Percentiles rank a stretch among this genome's conserved stretches.
phyloP scores from a whole-genome alignment of 805 yeast genomes.

The Ogataea pini region DNA sequence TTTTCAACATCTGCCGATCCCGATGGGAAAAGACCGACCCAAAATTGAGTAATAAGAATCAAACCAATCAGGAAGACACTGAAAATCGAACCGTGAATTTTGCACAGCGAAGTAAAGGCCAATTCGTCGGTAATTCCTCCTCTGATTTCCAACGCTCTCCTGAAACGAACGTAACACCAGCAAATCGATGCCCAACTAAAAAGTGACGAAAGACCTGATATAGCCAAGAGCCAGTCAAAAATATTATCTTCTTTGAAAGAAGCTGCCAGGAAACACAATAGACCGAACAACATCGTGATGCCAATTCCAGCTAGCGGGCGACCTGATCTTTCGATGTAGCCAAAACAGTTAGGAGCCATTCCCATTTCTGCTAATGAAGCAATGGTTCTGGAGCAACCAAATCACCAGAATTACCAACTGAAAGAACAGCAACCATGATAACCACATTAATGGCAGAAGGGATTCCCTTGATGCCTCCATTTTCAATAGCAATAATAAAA shows the following conservation, averaged over 20 bases:
- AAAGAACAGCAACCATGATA: slow-evolving; percentile 60
- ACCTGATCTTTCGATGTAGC: slow-evolving; percentile 66
- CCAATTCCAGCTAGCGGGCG: slow-evolving; percentile 65
- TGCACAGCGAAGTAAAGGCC: slow-evolving; percentile 61
- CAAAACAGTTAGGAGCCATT: slow-evolving; percentile 54
- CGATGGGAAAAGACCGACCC: slow-evolving; percentile 72
- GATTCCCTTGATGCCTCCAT: slow-evolving; percentile 54
- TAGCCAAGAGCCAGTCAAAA: slow-evolving; percentile 65
- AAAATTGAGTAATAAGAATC: slow-evolving; percentile 69
- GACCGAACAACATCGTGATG: slow-evolving; percentile 49
- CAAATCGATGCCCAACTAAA: slow-evolving; percentile 71
- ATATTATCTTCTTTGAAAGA: slow-evolving; percentile 50
- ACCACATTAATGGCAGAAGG: slow-evolving; percentile 69
- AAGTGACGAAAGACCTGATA: slow-evolving; percentile 64
- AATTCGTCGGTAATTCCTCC: slow-evolving; percentile 65
- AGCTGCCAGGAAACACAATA: slow-evolving; percentile 57
- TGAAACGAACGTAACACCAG: slow-evolving; percentile 60
- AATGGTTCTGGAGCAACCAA: slow-evolving; percentile 62
- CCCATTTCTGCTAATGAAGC: slow-evolving; percentile 64
- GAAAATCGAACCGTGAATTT: slow-evolving; percentile 61
- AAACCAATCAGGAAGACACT: slow-evolving; percentile 56
- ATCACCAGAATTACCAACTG: slow-evolving; percentile 71
- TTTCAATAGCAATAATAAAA: slow-evolving; percentile 64
- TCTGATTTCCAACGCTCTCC: slow-evolving; percentile 59
- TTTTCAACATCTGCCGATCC: slow-evolving; percentile 48